A percentile compares a stretch with the other conserved stretches of the same genome.
phyloP scores from a whole-genome alignment of 2,329 filamentous ascomycete species.

The Metarhizium album region DNA sequence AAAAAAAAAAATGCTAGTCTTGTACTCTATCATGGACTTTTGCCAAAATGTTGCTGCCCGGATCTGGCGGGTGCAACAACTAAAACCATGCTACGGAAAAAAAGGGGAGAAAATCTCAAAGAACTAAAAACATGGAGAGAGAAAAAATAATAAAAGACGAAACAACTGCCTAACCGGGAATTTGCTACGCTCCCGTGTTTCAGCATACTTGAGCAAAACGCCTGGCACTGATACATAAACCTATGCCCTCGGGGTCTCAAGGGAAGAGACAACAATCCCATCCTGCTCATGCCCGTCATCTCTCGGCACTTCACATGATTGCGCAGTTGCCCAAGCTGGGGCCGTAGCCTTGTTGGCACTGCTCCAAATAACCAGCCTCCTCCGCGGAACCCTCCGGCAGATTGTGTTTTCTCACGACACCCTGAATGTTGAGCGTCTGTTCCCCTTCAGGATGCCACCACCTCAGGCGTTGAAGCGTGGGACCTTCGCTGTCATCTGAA shows the following conservation, averaged over 20 bases:
- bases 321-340: slow-evolving; percentile 34
- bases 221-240: too few relatives aligned
- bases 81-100: not conserved
- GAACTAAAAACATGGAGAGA: not conserved
- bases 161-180: not conserved
- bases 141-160: too few relatives aligned
- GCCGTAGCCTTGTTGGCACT: slow-evolving; percentile 42
- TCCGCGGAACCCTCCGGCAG: slow-evolving; percentile 49
- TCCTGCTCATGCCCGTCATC: not conserved
- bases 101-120: not conserved
- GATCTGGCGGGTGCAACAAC: not conserved
- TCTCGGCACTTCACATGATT: slow-evolving; percentile 34
- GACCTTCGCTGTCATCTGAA: slow-evolving; percentile 57
- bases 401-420: slow-evolving; percentile 56
- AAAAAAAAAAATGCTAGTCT: too few relatives aligned
- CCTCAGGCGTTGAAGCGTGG: slow-evolving; percentile 61
- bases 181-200: not conserved
- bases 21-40: too few relatives aligned
- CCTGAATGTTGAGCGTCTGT: slow-evolving; percentile 67
- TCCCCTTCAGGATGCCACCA: slow-evolving; percentile 93
- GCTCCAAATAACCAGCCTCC: slow-evolving; percentile 70
- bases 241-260: too few relatives aligned
- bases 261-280: too few relatives aligned
- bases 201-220: not conserved
- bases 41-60: too few relatives aligned